These are phyloP conservation scores for Pichia rugopelliculosa DNA, from an alignment of 805 yeast species.

Conservation along the genomic window DNA sequence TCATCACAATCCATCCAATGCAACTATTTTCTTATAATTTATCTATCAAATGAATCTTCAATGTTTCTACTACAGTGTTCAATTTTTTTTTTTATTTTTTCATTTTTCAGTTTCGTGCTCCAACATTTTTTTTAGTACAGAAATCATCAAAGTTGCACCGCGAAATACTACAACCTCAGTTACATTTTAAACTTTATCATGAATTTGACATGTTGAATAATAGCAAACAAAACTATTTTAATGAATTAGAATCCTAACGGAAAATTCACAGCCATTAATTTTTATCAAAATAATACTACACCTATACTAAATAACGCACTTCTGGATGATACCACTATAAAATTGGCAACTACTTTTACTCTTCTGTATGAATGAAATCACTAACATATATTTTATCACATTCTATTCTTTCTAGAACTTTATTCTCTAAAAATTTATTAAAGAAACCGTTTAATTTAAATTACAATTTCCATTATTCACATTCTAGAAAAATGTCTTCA, in stretches of 20 bases:
- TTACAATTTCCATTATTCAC: neutral
- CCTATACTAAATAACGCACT: too few species aligned
- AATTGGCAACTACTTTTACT: neutral
- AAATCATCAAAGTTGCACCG: neutral
- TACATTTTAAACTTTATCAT: too few species aligned
- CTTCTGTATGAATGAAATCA: neutral
- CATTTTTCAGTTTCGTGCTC: neutral
- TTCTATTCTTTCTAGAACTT: neutral
- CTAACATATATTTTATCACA: slow-evolving; percentile 1
- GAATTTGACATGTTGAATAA: too few species aligned
- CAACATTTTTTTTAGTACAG: neutral
- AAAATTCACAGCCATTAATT: too few species aligned
- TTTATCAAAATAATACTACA: too few species aligned
- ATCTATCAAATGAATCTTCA: too few species aligned
- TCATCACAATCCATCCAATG: neutral
- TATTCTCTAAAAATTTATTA: neutral
- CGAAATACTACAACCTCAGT: too few species aligned
- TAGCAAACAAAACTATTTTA: too few species aligned
- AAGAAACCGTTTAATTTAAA: neutral
- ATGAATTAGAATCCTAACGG: too few species aligned
- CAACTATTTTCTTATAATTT: too few species aligned
- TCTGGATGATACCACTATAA: too few species aligned
- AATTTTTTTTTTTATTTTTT: neutral
- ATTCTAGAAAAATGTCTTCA: neutral
- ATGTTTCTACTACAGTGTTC: neutral